Conservation (phyloP, 75 land plant species). For the Pinus albicaulis region DNA sequence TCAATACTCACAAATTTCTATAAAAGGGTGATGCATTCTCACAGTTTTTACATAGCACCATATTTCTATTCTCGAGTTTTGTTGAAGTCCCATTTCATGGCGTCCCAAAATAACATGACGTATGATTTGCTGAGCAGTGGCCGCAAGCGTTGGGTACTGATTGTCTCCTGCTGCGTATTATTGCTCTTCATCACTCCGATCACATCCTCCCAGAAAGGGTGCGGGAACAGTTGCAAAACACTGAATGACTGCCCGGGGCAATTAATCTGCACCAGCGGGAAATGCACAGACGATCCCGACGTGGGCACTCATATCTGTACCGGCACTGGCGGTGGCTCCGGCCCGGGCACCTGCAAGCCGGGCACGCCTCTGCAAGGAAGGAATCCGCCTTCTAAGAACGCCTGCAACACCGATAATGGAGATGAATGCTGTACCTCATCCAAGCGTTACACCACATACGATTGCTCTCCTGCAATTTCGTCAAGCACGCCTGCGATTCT, state of each 20-base stretch:
- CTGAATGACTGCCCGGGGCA: slow-evolving; percentile 26
- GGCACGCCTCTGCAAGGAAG: background rate
- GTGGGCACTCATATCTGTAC: slow-evolving; percentile 31
- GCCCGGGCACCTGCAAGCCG: background rate
- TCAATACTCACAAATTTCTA: too few relatives aligned
- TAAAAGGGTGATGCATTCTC: too few relatives aligned
- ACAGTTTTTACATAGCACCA: too few relatives aligned
- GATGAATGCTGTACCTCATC: background rate
- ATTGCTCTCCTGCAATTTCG: slow-evolving; percentile 27
- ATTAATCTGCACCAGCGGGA: slow-evolving; percentile 27
- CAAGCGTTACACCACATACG: slow-evolving; percentile 5
- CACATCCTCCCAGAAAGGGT: too few relatives aligned
- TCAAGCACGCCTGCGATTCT: slow-evolving; percentile 20
- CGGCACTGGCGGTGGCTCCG: slow-evolving; percentile 5
- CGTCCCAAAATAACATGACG: too few relatives aligned
- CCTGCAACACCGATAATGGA: slow-evolving; percentile 4
- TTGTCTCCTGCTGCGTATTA: too few relatives aligned
- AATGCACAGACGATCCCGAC: slow-evolving; percentile 38
- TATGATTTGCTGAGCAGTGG: too few relatives aligned
- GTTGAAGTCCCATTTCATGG: too few relatives aligned
- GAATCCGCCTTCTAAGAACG: background rate
- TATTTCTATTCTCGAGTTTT: slow-evolving; percentile 5
- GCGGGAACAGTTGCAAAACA: slow-evolving; percentile 7
- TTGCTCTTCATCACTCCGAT: too few relatives aligned
- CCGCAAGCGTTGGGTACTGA: too few relatives aligned